A percentile compares a stretch with the other conserved stretches of the same genome.
phyloP scores from a whole-genome alignment of 2,329 filamentous ascomycete genomes.

The Pestalotiopsis fici region DNA sequence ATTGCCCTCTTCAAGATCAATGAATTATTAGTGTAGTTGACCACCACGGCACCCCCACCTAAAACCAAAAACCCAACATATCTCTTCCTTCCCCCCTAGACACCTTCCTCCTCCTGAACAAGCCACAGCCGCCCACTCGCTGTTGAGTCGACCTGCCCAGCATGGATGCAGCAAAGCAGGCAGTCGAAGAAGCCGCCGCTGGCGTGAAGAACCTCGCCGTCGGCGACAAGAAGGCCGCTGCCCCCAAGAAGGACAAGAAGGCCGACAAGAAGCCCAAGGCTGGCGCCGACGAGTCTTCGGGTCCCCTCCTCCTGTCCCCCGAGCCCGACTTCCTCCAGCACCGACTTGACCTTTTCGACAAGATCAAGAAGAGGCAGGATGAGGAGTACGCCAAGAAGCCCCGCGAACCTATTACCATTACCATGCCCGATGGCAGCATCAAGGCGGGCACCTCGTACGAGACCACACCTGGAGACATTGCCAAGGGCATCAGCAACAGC shows the following conservation, averaged over 20 bases:
- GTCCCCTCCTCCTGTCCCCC: slow-evolving; percentile 49
- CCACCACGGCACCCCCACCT: neutral
- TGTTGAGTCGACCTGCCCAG: neutral
- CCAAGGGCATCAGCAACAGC: slow-evolving; percentile 80
- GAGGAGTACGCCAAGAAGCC: slow-evolving; percentile 73
- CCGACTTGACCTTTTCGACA: slow-evolving; percentile 84
- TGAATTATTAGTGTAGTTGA: neutral
- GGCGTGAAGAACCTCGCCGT: slow-evolving; percentile 54
- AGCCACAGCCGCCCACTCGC: neutral
- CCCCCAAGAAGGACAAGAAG: slow-evolving; percentile 31
- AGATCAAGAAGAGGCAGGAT: slow-evolving; percentile 81
- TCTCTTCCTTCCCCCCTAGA: neutral
- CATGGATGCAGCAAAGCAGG: slow-evolving; percentile 49
- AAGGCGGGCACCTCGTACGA: slow-evolving; percentile 83
- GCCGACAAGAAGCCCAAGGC: slow-evolving; percentile 46
- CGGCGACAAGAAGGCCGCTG: slow-evolving; percentile 30
- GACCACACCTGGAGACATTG: slow-evolving; percentile 81
- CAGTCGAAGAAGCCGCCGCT: slow-evolving; percentile 46
- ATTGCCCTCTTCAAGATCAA: neutral
- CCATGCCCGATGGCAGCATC: slow-evolving; percentile 70
- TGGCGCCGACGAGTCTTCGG: slow-evolving; percentile 35
- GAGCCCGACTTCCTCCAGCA: slow-evolving; percentile 79
- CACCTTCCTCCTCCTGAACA: neutral
- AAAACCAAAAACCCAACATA: neutral
- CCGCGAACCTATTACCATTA: slow-evolving; percentile 73